Percentiles rank a stretch among this genome's conserved stretches.
phyloP scores from a whole-genome alignment of 805 yeast genomes.

The Wickerhamiella bombiphila region DNA sequence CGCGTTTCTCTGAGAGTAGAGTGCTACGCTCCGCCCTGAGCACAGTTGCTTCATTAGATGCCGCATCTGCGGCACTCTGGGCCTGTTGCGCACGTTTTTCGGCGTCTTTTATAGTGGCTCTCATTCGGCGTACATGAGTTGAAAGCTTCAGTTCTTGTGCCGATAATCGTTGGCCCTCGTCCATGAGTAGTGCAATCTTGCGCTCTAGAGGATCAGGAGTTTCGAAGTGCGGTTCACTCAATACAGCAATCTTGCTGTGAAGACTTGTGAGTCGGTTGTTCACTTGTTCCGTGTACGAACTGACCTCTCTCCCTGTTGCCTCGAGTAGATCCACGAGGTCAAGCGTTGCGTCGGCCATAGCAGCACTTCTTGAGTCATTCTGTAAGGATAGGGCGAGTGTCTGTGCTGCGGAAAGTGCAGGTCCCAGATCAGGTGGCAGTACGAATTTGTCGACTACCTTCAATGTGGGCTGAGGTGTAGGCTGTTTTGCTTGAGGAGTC shows the following conservation, averaged over 20 bases:
- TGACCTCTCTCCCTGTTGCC: not conserved
- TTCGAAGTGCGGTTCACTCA: slow-evolving; percentile 4
- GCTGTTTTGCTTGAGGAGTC: not conserved
- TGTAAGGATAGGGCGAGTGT: slow-evolving; percentile 8
- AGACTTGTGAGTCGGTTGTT: slow-evolving; percentile 6
- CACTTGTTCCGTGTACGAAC: slow-evolving; percentile 3
- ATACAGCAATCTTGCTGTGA: slow-evolving; percentile 9
- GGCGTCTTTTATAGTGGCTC: slow-evolving; percentile 32
- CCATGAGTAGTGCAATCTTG: slow-evolving; percentile 48
- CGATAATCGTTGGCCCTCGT: slow-evolving; percentile 20
- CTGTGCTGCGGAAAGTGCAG: slow-evolving; percentile 5
- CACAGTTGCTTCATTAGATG: slow-evolving; percentile 7
- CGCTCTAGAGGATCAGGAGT: slow-evolving; percentile 27
- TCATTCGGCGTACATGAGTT: slow-evolving; percentile 50
- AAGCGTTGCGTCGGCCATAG: slow-evolving; percentile 6
- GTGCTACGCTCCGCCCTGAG: slow-evolving; percentile 28
- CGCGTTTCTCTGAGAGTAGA: slow-evolving; percentile 21
- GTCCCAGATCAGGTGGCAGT: slow-evolving; percentile 31
- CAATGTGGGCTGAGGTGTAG: not conserved
- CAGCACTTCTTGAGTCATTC: too few species aligned
- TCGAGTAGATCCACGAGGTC: slow-evolving; percentile 11
- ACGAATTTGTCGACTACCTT: not conserved
- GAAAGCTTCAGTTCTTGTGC: slow-evolving; percentile 48
- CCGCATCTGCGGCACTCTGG: not conserved
- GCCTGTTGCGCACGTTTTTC: slow-evolving; percentile 17